A percentile compares a stretch with the other conserved stretches of the same genome.
phyloP scores from a whole-genome alignment of 1,284 basidiomycete genomes.

The Pyrrhoderma lamaoense region DNA sequence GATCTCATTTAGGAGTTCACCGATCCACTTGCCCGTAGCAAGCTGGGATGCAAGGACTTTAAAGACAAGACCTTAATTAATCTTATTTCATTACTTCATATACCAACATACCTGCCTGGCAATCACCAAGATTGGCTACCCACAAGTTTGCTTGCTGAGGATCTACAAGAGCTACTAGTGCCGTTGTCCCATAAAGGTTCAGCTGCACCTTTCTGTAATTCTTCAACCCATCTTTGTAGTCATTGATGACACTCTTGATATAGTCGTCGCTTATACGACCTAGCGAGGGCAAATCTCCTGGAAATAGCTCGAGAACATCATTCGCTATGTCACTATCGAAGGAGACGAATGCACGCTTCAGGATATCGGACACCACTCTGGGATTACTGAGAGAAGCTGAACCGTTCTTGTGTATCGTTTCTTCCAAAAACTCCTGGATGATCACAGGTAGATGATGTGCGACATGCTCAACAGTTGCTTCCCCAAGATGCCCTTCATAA shows the following conservation, averaged over 20 bases:
- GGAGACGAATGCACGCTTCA: slow-evolving; percentile 47
- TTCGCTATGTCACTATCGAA: slow-evolving; percentile 36
- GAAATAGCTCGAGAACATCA: slow-evolving; percentile 27
- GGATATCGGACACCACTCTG: slow-evolving; percentile 43
- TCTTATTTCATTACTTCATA: not conserved
- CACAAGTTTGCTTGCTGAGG: slow-evolving; percentile 28
- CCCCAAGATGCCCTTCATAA: slow-evolving; percentile 17
- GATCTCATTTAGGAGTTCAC: slow-evolving; percentile 25
- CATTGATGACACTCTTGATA: slow-evolving; percentile 32
- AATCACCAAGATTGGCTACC: slow-evolving; percentile 34
- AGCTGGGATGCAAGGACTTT: slow-evolving; percentile 27
- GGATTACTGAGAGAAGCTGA: slow-evolving; percentile 26
- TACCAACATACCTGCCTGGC: slow-evolving; percentile 28
- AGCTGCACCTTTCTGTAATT: slow-evolving; percentile 29
- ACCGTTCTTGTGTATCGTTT: slow-evolving; percentile 28
- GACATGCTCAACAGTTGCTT: slow-evolving; percentile 46
- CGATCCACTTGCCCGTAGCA: slow-evolving; percentile 24
- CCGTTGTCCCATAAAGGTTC: slow-evolving; percentile 32
- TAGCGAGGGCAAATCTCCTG: slow-evolving; percentile 22
- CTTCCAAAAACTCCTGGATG: slow-evolving; percentile 47
- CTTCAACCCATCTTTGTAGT: slow-evolving; percentile 20
- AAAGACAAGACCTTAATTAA: not conserved
- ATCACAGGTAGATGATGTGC: slow-evolving; percentile 62
- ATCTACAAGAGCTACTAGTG: slow-evolving; percentile 29
- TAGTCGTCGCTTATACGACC: slow-evolving; percentile 31